These are phyloP conservation scores for Schwanniomyces yamadae DNA, from an alignment of 805 yeast genomes.

Conservation along the genomic window DNA sequence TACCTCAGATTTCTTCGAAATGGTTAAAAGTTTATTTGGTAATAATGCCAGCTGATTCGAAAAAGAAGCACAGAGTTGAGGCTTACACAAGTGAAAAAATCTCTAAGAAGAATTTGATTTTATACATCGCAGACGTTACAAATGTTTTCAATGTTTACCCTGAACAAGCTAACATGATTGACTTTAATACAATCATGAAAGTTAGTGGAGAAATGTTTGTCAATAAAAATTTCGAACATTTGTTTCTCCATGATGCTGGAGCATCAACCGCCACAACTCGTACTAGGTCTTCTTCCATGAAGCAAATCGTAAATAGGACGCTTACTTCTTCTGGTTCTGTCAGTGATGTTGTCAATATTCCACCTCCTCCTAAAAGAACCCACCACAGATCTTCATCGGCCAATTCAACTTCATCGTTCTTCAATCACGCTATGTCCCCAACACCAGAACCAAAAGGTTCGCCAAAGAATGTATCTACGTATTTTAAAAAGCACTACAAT, in stretches of 20 bases:
- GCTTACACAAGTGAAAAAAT: constrained; percentile 51
- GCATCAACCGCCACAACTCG: constrained; percentile 7
- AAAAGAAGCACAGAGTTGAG: constrained; percentile 52
- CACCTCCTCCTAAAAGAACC: constrained; percentile 1
- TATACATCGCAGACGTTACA: constrained; percentile 45
- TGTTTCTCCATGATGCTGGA: constrained; percentile 21
- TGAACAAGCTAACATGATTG: constrained; percentile 54
- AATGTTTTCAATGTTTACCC: constrained; percentile 60
- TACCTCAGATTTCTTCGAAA: constrained; percentile 55
- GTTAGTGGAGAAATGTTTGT: constrained; percentile 54
- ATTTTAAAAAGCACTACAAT: constrained; percentile 28
- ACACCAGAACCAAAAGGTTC: constrained; percentile 6
- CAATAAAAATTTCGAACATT: constrained; percentile 37
- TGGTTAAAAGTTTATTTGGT: constrained; percentile 59
- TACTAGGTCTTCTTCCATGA: constrained; percentile 17
- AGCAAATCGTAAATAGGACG: neutral
- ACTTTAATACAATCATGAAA: constrained; percentile 55
- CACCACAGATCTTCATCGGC: constrained; percentile 22
- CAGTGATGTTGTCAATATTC: constrained; percentile 2
- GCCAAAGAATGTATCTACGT: constrained; percentile 13
- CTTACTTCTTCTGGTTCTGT: constrained; percentile 17
- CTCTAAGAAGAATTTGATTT: constrained; percentile 50
- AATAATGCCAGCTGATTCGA: constrained; percentile 44
- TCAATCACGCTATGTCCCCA: constrained; percentile 27
- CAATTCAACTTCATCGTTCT: constrained; percentile 29